These are phyloP conservation scores for Lojkania enalia DNA, from an alignment of 2,329 filamentous ascomycete species.

Conservation along the genomic window DNA sequence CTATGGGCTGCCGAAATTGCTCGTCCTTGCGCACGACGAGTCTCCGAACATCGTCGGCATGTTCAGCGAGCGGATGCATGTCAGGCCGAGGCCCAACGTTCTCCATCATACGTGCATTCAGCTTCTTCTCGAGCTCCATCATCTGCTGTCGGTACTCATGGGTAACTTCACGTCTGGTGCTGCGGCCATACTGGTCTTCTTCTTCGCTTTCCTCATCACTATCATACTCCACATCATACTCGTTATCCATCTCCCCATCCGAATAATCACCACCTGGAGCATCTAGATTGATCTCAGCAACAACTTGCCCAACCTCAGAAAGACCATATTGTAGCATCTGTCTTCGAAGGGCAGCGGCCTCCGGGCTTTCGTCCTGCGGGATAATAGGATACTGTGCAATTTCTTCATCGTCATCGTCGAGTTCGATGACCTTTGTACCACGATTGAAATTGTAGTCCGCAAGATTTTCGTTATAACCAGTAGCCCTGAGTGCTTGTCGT, in stretches of 20 bases:
- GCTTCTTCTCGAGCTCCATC: slow-evolving; percentile 78
- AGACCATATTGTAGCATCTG: slow-evolving; percentile 92
- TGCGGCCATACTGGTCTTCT: slow-evolving; percentile 77
- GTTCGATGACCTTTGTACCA: slow-evolving; percentile 47
- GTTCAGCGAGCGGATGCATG: slow-evolving; percentile 43
- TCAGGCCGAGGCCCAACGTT: slow-evolving; percentile 58
- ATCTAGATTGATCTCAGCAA: slow-evolving; percentile 87
- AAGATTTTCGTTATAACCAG: slow-evolving; percentile 33
- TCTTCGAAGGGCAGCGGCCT: slow-evolving; percentile 77
- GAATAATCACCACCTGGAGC: slow-evolving; percentile 59
- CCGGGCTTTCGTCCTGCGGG: slow-evolving; percentile 73
- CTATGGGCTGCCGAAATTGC: slow-evolving; percentile 34
- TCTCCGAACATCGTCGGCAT: slow-evolving; percentile 62
- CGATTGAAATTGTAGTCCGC: slow-evolving; percentile 33
- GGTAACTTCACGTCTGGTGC: slow-evolving; percentile 66
- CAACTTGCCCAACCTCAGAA: slow-evolving; percentile 85
- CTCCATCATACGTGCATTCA: slow-evolving; percentile 63
- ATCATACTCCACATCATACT: slow-evolving; percentile 50
- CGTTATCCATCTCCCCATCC: slow-evolving; percentile 57
- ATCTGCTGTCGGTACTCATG: slow-evolving; percentile 80
- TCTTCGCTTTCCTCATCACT: slow-evolving; percentile 58
- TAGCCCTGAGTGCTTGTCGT: slow-evolving; percentile 12
- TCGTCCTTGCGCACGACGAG: slow-evolving; percentile 52
- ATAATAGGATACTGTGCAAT: slow-evolving; percentile 57
- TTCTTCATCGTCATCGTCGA: slow-evolving; percentile 49